Percentiles rank a stretch among this genome's conserved stretches.
Evolutionary conservation across 495 filamentous ascomycete species (phyloP).

Genomic region (Penicillium goetzii): DNA sequence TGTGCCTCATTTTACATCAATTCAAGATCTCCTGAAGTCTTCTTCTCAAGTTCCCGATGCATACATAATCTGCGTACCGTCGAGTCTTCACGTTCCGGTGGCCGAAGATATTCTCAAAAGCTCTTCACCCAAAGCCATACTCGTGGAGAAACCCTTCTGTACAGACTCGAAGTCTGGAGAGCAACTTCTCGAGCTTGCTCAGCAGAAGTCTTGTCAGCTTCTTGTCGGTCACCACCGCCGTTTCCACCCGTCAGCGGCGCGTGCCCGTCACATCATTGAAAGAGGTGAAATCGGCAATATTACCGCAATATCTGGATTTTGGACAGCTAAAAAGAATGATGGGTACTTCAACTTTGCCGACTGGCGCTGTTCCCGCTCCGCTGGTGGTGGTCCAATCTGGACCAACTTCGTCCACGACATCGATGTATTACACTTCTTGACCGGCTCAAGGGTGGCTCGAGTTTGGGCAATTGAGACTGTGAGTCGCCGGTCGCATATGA

Average conservation of each 20-base stretch:
- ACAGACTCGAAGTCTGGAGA: conserved; percentile 13
- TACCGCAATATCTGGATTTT: conserved; percentile 18
- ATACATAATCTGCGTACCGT: conserved; percentile 20
- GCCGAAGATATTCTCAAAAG: conserved; percentile 10
- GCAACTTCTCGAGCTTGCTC: conserved; percentile 5
- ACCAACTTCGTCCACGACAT: conserved; percentile 25
- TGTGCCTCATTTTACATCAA: neutral
- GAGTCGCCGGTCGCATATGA: neutral
- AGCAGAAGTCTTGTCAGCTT: conserved; percentile 10
- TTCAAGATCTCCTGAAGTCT: neutral
- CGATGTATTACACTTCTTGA: conserved; percentile 20
- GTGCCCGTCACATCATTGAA: conserved; percentile 6
- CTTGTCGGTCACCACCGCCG: conserved; percentile 24
- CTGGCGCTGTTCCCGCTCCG: conserved; percentile 15
- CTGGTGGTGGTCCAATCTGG: conserved; percentile 21
- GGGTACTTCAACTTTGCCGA: conserved; percentile 10
- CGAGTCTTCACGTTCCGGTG: conserved; percentile 14
- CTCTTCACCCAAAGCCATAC: conserved; percentile 12
- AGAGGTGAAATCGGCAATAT: conserved; percentile 12
- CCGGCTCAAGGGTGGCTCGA: conserved; percentile 10
- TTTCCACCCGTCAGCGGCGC: conserved; percentile 16
- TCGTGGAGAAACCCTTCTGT: conserved; percentile 20
- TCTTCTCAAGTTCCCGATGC: conserved; percentile 7
- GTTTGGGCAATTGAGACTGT: conserved; percentile 13
- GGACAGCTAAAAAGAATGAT: conserved; percentile 20